Conservation (phyloP, 768 basidiomycete genomes). For the Lactarius deliciosus region DNA sequence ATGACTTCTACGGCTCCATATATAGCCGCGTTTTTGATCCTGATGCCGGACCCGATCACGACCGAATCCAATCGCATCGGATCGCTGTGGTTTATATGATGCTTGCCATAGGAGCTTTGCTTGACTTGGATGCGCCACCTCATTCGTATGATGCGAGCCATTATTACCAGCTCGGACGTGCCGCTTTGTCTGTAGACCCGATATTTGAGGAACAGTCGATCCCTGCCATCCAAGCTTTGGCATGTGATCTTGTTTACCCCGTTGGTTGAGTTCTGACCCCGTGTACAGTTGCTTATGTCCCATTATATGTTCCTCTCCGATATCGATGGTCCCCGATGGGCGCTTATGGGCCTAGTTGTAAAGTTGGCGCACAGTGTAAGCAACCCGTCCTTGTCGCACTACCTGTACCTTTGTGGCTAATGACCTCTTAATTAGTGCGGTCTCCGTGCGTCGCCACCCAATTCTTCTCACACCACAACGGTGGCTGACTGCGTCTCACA, state of each 20-base stretch:
- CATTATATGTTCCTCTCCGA: conserved; percentile 49
- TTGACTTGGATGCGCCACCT: conserved; percentile 57
- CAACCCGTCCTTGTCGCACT: conserved; percentile 28
- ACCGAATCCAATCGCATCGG: conserved; percentile 48
- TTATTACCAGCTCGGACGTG: conserved; percentile 60
- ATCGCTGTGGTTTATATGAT: conserved; percentile 62
- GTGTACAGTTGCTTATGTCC: conserved; percentile 53
- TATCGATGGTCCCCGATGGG: conserved; percentile 62
- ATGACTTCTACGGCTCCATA: conserved; percentile 53
- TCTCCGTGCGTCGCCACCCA: conserved; percentile 58
- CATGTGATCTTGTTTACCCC: conserved; percentile 36
- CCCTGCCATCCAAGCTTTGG: conserved; percentile 63
- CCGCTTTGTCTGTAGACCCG: conserved; percentile 59
- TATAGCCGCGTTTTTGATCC: conserved; percentile 55
- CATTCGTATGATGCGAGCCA: conserved; percentile 55
- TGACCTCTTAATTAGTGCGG: conserved; percentile 23
- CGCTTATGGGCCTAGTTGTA: conserved; percentile 66
- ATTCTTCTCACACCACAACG: conserved; percentile 33
- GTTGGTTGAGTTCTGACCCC: conserved; percentile 31
- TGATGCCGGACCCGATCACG: conserved; percentile 40
- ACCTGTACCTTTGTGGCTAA: conserved; percentile 29
- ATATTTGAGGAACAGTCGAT: conserved; percentile 65
- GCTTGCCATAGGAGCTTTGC: conserved; percentile 60
- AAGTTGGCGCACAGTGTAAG: conserved; percentile 68
- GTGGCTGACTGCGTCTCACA: conserved; percentile 34